Evolutionary conservation across 768 basidiomycete genomes (phyloP).

Genomic region (Lyophyllum atratum): DNA sequence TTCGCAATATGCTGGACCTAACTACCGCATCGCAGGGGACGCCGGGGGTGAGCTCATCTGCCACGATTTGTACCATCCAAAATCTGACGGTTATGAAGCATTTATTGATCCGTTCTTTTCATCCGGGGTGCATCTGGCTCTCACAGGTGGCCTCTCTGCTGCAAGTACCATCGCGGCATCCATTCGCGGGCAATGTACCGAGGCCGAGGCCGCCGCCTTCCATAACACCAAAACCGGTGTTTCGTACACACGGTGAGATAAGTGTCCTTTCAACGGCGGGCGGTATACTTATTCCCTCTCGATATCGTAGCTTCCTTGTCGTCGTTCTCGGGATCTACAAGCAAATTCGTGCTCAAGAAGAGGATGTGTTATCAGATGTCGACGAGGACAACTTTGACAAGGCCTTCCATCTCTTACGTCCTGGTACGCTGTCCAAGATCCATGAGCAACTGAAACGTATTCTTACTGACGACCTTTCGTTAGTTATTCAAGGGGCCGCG

Average conservation of each 20-base stretch:
- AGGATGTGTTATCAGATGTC: slow-evolving; percentile 32
- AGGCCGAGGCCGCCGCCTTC: slow-evolving; percentile 23
- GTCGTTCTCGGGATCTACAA: slow-evolving; percentile 43
- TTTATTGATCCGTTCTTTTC: slow-evolving; percentile 47
- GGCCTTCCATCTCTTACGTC: slow-evolving; percentile 40
- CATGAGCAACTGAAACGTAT: neutral
- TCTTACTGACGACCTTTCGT: neutral
- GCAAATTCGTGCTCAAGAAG: slow-evolving; percentile 39
- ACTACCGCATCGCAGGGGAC: slow-evolving; percentile 41
- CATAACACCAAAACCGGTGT: slow-evolving; percentile 27
- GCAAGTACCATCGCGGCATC: slow-evolving; percentile 30
- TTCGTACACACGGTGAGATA: slow-evolving; percentile 29
- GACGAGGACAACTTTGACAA: slow-evolving; percentile 43
- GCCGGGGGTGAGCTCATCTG: slow-evolving; percentile 34
- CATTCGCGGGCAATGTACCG: slow-evolving; percentile 23
- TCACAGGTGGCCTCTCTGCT: slow-evolving; percentile 32
- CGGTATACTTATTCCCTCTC: neutral
- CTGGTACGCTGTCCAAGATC: slow-evolving; percentile 24
- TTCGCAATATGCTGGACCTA: slow-evolving; percentile 31
- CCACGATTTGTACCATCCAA: neutral
- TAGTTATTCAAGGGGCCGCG: slow-evolving; percentile 58
- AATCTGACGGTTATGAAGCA: slow-evolving; percentile 22
- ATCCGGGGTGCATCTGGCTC: slow-evolving; percentile 36
- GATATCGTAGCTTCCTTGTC: slow-evolving; percentile 32
- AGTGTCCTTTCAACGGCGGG: neutral